A percentile compares a stretch with the other conserved stretches of the same genome.
Conservation (phyloP, 345 rosid species). For the Syzygium oleosum region DNA sequence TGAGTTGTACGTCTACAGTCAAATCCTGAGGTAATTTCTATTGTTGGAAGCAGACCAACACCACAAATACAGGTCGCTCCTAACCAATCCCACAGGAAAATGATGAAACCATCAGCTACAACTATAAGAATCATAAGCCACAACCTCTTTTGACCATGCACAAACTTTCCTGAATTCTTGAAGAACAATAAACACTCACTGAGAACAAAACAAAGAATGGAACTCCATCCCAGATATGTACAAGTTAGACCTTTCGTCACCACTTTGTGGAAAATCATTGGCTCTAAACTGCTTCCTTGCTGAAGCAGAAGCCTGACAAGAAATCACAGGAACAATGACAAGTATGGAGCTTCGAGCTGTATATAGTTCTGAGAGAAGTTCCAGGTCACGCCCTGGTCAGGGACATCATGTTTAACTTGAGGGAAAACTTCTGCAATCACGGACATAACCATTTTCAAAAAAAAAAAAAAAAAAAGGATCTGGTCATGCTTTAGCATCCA, state of each 20-base stretch:
- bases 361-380: background rate
- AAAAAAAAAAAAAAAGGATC: background rate
- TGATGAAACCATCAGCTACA: background rate
- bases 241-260: background rate
- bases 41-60: background rate
- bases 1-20: background rate
- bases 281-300: background rate
- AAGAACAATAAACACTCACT: background rate
- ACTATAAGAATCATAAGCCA: background rate
- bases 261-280: background rate
- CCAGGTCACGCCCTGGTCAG: background rate
- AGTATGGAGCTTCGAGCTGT: background rate
- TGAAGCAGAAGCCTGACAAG: background rate
- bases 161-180: background rate
- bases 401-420: background rate
- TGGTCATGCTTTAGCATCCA: background rate
- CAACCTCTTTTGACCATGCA: background rate
- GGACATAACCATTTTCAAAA: background rate
- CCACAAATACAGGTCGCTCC: background rate
- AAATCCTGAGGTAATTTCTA: background rate
- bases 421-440: background rate
- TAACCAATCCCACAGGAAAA: background rate
- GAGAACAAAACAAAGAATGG: background rate
- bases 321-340: background rate
- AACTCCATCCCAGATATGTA: background rate